Conservation (phyloP, 2,329 filamentous ascomycete genomes). For the Coleophoma crateriformis region DNA sequence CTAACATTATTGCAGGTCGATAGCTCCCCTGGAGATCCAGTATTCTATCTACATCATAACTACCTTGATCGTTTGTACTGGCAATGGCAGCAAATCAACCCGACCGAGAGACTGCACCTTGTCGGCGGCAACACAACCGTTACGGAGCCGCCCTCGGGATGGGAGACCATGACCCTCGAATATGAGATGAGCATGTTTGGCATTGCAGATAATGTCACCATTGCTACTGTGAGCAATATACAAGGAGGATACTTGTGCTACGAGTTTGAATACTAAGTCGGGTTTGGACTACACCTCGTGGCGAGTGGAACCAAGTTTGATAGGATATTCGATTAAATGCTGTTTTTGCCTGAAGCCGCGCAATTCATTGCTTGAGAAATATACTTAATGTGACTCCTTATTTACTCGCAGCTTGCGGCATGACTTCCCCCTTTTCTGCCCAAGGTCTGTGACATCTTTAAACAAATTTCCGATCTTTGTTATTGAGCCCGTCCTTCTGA, state of each 20-base stretch:
- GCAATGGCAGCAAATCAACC: constrained; percentile 17
- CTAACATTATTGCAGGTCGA: constrained; percentile 3
- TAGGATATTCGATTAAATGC: too few relatives aligned
- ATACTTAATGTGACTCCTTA: too few relatives aligned
- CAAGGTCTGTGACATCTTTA: too few relatives aligned
- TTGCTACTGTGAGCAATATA: background rate
- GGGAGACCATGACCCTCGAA: background rate
- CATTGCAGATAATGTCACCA: background rate
- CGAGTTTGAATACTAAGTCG: background rate
- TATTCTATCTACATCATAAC: constrained; percentile 20
- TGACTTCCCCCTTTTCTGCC: too few relatives aligned
- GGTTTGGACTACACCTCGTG: too few relatives aligned
- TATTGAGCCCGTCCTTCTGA: too few relatives aligned
- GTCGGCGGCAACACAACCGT: constrained; percentile 1
- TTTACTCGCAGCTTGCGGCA: too few relatives aligned
- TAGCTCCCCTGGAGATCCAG: constrained; percentile 13
- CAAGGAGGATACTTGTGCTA: background rate
- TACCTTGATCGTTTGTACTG: constrained; percentile 18
- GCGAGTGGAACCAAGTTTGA: too few relatives aligned
- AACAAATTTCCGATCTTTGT: too few relatives aligned
- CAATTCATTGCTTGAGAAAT: too few relatives aligned
- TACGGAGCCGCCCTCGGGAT: background rate
- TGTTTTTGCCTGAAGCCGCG: too few relatives aligned
- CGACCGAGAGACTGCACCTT: background rate
- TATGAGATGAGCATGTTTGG: background rate